Evolutionary conservation across 768 basidiomycete species (phyloP).

Genomic region (Rhizopogon sp.): DNA sequence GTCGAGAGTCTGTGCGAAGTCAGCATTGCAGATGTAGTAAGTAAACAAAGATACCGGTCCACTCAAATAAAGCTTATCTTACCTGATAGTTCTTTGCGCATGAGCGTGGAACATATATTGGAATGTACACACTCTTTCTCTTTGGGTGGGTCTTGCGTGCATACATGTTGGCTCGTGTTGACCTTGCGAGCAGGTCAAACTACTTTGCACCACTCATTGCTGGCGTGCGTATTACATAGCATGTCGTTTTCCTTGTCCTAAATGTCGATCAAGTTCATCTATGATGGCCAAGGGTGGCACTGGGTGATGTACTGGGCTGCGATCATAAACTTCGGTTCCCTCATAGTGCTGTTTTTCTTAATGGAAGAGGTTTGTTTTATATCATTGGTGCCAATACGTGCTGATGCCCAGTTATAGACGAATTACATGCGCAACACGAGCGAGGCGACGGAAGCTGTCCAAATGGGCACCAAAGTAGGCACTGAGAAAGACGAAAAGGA

Average conservation of each 20-base stretch:
- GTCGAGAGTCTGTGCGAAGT: constrained; percentile 18
- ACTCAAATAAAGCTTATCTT: not conserved
- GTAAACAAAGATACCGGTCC: not conserved
- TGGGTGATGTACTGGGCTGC: constrained; percentile 20
- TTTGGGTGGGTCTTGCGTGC: constrained; percentile 9
- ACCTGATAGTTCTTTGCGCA: constrained; percentile 13
- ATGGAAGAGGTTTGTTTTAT: constrained; percentile 15
- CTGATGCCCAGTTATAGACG: constrained; percentile 6
- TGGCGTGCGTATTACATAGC: constrained; percentile 7
- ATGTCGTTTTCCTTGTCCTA: not conserved
- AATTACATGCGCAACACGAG: constrained; percentile 12
- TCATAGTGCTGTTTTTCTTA: constrained; percentile 12
- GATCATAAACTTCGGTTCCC: constrained; percentile 13
- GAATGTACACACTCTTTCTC: constrained; percentile 14
- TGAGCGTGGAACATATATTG: constrained; percentile 15
- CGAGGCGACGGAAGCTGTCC: constrained; percentile 10
- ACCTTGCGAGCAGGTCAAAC: constrained; percentile 9
- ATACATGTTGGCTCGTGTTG: not conserved
- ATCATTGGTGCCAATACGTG: not conserved
- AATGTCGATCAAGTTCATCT: constrained; percentile 9
- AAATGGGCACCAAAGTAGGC: not conserved
- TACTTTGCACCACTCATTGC: constrained; percentile 17
- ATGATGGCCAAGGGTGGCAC: constrained; percentile 15
- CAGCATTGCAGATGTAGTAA: constrained; percentile 13
- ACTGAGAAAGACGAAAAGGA: constrained; percentile 8